Evolutionary conservation across 1,139 yeast genomes (phyloP), one percentile per base, ranked within the genome.

Genomic region (Blastobotrys ciferrii): DNA sequence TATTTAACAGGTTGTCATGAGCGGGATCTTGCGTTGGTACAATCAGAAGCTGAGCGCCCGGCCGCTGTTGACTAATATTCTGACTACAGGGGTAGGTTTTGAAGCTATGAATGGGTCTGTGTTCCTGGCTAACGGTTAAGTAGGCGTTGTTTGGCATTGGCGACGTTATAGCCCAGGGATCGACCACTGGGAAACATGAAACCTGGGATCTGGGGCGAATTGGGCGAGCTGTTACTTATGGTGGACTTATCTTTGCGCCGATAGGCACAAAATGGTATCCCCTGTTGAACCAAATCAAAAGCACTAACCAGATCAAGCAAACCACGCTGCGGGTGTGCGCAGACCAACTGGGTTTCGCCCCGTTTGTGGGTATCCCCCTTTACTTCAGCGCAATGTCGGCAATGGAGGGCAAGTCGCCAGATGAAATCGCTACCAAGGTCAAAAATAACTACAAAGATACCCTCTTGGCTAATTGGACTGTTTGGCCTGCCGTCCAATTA

Each of bases 401-500:
- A 2, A 66, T 89, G 71, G 94, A 87, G 61, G 75, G 76, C 15
- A 66, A 70, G 42, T 50, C 66, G 0, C 45, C 66, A 1, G 61
- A 63, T 7, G 73, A 71, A 20, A 57, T 67, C 43, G 49, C 53
- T 37, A 52, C 56, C 7, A 53, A 59, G 4, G 48, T 65, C 18
- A 35, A 48, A 12, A 43, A 54, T 15, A 62, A 65, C 46, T 65
- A 64, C 55, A 28, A 43, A 43, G 52, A 61, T 1, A 86, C 95
- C 0, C 66, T 87, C 39, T 54, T 70, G 30, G 76, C 84, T 30
- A 88, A 87, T 63, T 89, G 96, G 95, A 57, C 74, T 43, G 84
- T 89, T 6, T 89, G 97, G 97, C 97, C 96, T 0, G 70, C 78
- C 0, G 82, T 89, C 59, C 97, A 89, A 66, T 54, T 78, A 45